These are phyloP conservation scores for Collybiopsis luxurians DNA, from an alignment of 768 basidiomycete species.

Conservation along the genomic window DNA sequence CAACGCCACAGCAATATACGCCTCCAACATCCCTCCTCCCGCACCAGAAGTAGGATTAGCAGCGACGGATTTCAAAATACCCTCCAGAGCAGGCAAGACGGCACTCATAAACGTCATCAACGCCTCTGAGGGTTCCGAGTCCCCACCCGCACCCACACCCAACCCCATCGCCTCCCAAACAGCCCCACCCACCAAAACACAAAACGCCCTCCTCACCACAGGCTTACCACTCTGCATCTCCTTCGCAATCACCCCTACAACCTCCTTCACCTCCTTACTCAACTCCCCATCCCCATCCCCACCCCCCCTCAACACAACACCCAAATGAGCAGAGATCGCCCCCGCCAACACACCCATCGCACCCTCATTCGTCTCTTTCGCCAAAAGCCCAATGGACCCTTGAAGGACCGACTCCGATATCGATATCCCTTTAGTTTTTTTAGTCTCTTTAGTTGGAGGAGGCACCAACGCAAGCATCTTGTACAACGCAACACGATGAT, in stretches of 20 bases:
- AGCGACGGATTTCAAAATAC: constrained; percentile 61
- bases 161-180: constrained; percentile 36
- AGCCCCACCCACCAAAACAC: constrained; percentile 57
- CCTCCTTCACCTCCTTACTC: constrained; percentile 30
- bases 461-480: constrained; percentile 63
- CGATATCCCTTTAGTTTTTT: no score
- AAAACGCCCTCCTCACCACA: constrained; percentile 54
- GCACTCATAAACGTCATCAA: constrained; percentile 51
- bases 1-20: constrained; percentile 72
- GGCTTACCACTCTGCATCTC: constrained; percentile 74
- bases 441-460: constrained; percentile 42
- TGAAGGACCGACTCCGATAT: constrained; percentile 46
- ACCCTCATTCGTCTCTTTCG: constrained; percentile 79
- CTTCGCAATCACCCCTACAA: constrained; percentile 53
- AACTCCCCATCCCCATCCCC: constrained; percentile 34
- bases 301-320: constrained; percentile 44
- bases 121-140: constrained; percentile 39
- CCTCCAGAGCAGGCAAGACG: constrained; percentile 63
- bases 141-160: background rate
- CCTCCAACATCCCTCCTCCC: constrained; percentile 73
- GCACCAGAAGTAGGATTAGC: constrained; percentile 56
- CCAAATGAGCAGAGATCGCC: constrained; percentile 60
- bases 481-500: constrained; percentile 81
- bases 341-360: constrained; percentile 53
- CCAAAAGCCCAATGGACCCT: constrained; percentile 35